Evolutionary conservation across 1,284 basidiomycete genomes (phyloP), one percentile per base, ranked within the genome.

Genomic region (Leccinum griseonigrum): DNA sequence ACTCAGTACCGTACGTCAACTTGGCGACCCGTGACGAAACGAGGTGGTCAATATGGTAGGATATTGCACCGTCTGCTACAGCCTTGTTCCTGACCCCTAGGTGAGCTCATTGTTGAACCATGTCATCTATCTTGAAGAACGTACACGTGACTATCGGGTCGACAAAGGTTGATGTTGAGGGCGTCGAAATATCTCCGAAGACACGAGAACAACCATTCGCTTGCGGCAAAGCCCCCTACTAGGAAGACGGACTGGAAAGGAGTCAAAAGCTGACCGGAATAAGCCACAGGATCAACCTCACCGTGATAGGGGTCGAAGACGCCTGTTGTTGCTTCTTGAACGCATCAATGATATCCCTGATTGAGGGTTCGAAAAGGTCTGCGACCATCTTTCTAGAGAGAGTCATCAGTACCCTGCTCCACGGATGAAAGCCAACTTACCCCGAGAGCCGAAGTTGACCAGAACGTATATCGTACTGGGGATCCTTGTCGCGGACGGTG

Each of bases 1-100:
- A 74, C 6, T 72, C 66, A 0, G 72, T 71, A 1, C 84, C 83
- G 57, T 84, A 83, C 0, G 79, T 76, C 34, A 74, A 66, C 65
- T 74, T 80, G 1, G 84, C 73, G 14, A 84, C 75, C 13, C 84
- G 72, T 0, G 77, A 76, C 8, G 78, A 74, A 10, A 85, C 83
- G 18, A 76, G 76, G 59, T 79, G 81, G 63, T 85, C 80, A 32
- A 85, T 62, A 59, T 79, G 81, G 64, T 78, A 85, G 0, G 81
- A 84, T 22, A 85, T 74, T 0, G 81, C 83, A 3, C 84, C 84
- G 52, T 85, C 81, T 0, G 84, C 79, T 1, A 85, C 85, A 1
- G 82, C 83, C 62, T 85, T 85, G 63, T 82, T 84, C 38, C 84
- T 85, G 54, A 38, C 36, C 28, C 10, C 3, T 28, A 48, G 26